A percentile compares a stretch with the other conserved stretches of the same genome.
phyloP scores from a whole-genome alignment of 2,329 filamentous ascomycete genomes.

The Calonectria pauciramosa region DNA sequence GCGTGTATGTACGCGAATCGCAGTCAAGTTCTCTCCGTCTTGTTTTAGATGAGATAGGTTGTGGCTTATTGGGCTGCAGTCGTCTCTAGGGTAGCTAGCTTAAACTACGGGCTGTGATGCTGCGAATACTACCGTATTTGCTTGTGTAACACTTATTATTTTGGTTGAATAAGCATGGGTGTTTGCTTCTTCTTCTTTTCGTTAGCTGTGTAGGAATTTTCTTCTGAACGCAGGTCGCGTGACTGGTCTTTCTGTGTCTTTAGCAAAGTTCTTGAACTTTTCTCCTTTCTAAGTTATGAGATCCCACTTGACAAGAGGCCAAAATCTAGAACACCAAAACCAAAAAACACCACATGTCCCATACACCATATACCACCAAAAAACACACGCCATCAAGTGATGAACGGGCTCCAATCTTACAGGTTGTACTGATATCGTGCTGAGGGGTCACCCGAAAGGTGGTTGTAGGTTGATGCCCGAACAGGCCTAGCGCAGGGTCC shows the following conservation, averaged over 20 bases:
- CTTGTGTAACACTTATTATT: neutral
- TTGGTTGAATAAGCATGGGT: neutral
- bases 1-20: too few species aligned
- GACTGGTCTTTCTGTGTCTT: neutral
- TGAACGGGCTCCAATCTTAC: neutral
- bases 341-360: neutral
- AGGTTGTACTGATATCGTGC: neutral
- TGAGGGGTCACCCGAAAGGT: neutral
- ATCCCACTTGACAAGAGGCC: neutral
- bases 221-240: neutral
- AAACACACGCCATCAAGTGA: too few species aligned
- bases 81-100: neutral
- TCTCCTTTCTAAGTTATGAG: neutral
- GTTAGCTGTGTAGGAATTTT: neutral
- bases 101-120: neutral
- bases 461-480: conserved; percentile 24
- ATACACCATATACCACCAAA: too few species aligned
- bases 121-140: neutral
- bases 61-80: too few species aligned
- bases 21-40: too few species aligned
- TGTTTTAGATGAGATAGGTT: neutral
- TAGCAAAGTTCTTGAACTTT: neutral
- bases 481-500: conserved; percentile 36
- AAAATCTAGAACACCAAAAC: neutral
- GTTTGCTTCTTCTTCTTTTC: neutral